These are phyloP conservation scores for Fraxinus cuspidata DNA, from an alignment of 257 asterid genomes.

Conservation along the genomic window DNA sequence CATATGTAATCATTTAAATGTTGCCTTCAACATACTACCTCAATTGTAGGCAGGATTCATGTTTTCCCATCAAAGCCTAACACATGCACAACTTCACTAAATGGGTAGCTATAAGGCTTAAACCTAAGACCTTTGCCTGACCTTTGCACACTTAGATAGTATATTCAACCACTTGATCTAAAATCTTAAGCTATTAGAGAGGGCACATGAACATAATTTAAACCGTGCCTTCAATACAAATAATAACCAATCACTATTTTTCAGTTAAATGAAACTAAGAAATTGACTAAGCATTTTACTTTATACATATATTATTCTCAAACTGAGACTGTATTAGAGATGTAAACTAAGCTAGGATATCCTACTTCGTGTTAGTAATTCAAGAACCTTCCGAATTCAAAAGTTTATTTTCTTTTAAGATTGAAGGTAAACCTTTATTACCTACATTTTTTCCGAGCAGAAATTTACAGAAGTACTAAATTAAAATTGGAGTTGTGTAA, in stretches of 20 bases:
- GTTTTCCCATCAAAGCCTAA: neutral
- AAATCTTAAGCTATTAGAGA: neutral
- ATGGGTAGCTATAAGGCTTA: neutral
- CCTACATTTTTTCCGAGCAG: neutral
- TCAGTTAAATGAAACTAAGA: neutral
- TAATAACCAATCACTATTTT: neutral
- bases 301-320: neutral
- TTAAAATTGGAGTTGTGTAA: neutral
- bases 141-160: neutral
- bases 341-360: neutral
- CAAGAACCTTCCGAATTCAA: neutral
- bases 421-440: neutral
- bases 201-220: neutral
- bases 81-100: neutral
- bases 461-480: neutral
- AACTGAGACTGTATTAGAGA: neutral
- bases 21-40: neutral
- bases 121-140: neutral
- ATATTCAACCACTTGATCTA: neutral
- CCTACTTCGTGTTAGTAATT: neutral
- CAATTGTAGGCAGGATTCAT: neutral
- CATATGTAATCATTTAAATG: neutral
- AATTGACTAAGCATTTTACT: neutral
- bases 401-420: neutral
- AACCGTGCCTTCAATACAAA: neutral